These are phyloP conservation scores for Abrus precatorius DNA, from an alignment of 306 rosid genomes.

Conservation along the genomic window DNA sequence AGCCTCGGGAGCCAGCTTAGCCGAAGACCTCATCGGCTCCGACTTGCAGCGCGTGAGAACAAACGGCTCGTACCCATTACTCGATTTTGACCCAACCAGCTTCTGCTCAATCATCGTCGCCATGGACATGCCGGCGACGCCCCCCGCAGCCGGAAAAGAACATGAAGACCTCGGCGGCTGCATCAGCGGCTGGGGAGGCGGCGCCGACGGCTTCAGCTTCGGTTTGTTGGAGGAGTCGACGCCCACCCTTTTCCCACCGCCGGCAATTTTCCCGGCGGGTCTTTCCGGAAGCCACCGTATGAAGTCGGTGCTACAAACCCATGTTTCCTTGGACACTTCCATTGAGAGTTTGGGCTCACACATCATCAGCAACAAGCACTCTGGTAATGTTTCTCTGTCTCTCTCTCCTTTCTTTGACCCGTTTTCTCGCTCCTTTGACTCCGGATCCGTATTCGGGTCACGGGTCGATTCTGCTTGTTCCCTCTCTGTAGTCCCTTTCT, in stretches of 20 bases:
- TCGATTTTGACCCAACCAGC: conserved; percentile 63
- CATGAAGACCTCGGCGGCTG: conserved; percentile 90
- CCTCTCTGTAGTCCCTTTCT: conserved; percentile 35
- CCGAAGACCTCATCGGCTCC: conserved; percentile 87
- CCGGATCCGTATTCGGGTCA: not conserved
- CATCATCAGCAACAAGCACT: conserved; percentile 94
- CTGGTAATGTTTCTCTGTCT: conserved; percentile 63
- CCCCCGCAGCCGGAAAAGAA: conserved; percentile 64
- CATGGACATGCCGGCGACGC: conserved; percentile 63
- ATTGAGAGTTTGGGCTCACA: conserved; percentile 96
- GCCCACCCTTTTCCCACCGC: conserved; percentile 52
- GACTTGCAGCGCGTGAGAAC: conserved; percentile 93
- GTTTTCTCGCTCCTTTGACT: conserved; percentile 36
- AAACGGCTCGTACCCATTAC: conserved; percentile 80
- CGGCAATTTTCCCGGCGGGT: conserved; percentile 43
- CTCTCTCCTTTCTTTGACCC: conserved; percentile 52
- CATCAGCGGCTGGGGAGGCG: conserved; percentile 31
- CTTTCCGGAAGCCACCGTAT: conserved; percentile 79
- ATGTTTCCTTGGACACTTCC: conserved; percentile 97
- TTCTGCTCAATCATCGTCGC: conserved; percentile 83
- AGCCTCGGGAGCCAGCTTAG: conserved; percentile 74
- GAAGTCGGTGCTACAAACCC: conserved; percentile 93
- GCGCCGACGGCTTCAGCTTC: conserved; percentile 34
- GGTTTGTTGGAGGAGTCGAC: conserved; percentile 2
- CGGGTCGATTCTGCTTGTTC: conserved; percentile 38